Evolutionary conservation across 2,329 filamentous ascomycete species (phyloP), one percentile per base, ranked within the genome.

Genomic region (Graphium sp.): DNA sequence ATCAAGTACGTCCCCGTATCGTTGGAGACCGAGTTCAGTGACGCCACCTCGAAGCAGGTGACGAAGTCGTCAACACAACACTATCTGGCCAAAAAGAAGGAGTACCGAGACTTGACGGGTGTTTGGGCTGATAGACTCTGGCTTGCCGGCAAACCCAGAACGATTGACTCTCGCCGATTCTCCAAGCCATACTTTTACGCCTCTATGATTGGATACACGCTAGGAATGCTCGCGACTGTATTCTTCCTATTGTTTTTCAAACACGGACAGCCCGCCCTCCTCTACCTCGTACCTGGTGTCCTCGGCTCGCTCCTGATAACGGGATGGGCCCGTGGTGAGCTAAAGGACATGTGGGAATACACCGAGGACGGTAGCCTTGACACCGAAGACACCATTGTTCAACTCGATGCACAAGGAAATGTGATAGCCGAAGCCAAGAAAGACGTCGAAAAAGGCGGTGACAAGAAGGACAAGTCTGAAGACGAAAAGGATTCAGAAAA

Each of bases 281-380:
- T 98, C 10, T 95, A 95, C 46, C 69, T 98, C 6, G 89, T 95
- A 0, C 87, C 87, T 0, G 76, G 80, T 1, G 82, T 95, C 0
- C 55, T 94, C 5, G 60, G 66, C 2, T 66, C 75, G 2, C 46
- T 89, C 2, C 91, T 82, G 77, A 49, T 72, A 4, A 89, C 79
- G 2, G 87, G 77, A 0, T 39, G 74, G 5, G 46, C 64, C 12
- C 68, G 74, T 8, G 78, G 83, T 3, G 84, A 95, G 43, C 37
- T 87, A 3, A 59, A 57, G 28, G 51, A 73, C 23, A 76, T 95
- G 68, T 91, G 80, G 77, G 58, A 59, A 3, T 95, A 85, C 44
- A 84, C 73, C 1, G 87, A 95, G 46, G 69, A 74, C 37, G 66
- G 65, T 4, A 65, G 53, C 31, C 46, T 72, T 3, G 68, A 72